Base-by-base conservation (phyloP, 768 basidiomycete species). In the Mycena haematopus region DNA sequence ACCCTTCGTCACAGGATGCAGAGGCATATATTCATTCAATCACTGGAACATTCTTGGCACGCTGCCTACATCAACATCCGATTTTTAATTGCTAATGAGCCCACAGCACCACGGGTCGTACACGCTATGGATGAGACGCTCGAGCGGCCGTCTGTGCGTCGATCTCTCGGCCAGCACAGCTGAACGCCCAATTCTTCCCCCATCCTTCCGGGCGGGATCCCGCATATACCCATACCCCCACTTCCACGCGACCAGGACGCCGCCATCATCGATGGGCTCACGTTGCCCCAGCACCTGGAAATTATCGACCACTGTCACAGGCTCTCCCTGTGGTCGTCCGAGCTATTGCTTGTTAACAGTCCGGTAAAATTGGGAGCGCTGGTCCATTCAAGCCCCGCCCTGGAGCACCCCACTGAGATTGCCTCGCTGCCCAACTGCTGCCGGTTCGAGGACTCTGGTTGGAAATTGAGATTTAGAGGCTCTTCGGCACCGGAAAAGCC, bases 161-260 rank as follows among this genome's bases (percentile, higher is more conserved):
- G 59, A 60, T 53, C 59, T 60, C 24, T 60, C 52, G 15, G 44
- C 59, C 11, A 60, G 44, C 52, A 36, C 45, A 5, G 8, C 15
- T 6, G 17, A 60, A 6, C 52, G 44, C 15, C 59, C 36, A 2
- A 35, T 60, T 31, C 17, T 54, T 5, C 59, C 52, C 25, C 15
- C 13, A 9, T 33, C 25, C 44, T 60, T 21, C 52, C 52, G 4
- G 35, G 10, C 11, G 38, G 33, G 9, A 50, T 59, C 9, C 58
- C 58, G 14, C 50, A 59, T n/a, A 45, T 51, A 19, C 14, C 58
- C 1, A 45, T 56, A 46, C 58, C 50, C 14, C 49, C 50, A 10
- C 50, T 51, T n/a, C 50, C 36, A 1, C n/a, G 25, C 11, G 46
- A 52, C 17, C 58, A 58, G 27, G 56, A 58, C 44, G 45, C 56